Base-by-base conservation (phyloP, 495 filamentous ascomycete genomes). In the Gamarada debralockiae region DNA sequence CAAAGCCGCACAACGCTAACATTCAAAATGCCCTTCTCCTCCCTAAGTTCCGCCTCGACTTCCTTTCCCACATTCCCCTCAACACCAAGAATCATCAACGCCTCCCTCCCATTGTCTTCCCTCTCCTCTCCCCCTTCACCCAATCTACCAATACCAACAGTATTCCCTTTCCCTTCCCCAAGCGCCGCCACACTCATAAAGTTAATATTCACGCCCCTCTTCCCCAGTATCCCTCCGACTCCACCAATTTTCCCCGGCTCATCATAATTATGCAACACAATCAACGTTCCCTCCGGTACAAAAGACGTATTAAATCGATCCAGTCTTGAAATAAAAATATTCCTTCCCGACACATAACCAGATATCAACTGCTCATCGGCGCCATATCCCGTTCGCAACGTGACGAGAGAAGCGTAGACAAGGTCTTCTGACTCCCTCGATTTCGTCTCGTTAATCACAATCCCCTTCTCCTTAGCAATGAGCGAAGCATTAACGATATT, bases 401-500 rank as follows among this genome's bases (percentile, higher is more conserved):
- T 85, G n/a, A 88, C 79, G 7, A 79, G 75, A 40, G 74, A 78
- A 9, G 78, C 79, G 56, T 82, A 86, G 1, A 73, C 72, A 13
- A 79, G 65, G 34, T 64, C 73, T 34, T 53, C 62, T 10, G 69
- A 70, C 29, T 81, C 75, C 18, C 81, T 70, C 5, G 72, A 72
- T 43, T 80, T 76, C 22, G 73, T 77, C 67, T 89, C 85, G 59
- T 81, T 84, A 45, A 89, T 77, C 25, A 79, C 71, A 52, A 89
- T 81, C 9, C 85, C 85, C 47, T 84, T 80, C 56, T 87, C 82
- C 49, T 77, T 76, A 27, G 84, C 82, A 15, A 89, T 73, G 48
- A 86, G 69, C 18, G 79, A 77, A 0, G 85, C 85, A 58, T 89
- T 88, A 54, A 89, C 84, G 36, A 89, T 85, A 69, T 87, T 89